Conservation (phyloP, 2,329 filamentous ascomycete genomes). For the Teratosphaeria epicoccoides region DNA sequence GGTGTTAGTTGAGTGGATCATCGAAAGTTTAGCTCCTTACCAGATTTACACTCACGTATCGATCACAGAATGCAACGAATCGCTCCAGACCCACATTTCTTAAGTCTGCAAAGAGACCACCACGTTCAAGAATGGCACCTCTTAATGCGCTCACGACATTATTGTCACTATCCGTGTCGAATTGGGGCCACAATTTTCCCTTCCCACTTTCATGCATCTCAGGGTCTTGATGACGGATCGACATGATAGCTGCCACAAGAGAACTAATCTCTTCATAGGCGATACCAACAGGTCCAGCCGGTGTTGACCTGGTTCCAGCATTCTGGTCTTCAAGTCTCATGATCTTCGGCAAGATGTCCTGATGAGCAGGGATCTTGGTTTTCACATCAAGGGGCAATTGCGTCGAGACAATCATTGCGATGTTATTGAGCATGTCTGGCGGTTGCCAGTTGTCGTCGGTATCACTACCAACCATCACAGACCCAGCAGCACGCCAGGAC, state of each 20-base stretch:
- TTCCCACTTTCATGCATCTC: not conserved
- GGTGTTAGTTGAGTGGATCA: not conserved
- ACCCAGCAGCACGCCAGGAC: not conserved
- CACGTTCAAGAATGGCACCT: not conserved
- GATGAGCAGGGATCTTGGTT: not conserved
- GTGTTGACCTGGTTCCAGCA: not conserved
- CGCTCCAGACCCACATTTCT: not conserved
- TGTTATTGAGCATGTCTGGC: not conserved
- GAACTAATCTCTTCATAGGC: not conserved
- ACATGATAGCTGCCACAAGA: not conserved
- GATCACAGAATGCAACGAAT: not conserved
- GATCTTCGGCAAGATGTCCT: not conserved
- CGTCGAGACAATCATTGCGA: not conserved
- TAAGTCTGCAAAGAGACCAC: not conserved
- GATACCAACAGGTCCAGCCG: not conserved
- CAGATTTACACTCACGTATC: not conserved
- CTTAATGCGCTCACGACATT: not conserved
- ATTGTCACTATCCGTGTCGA: not conserved
- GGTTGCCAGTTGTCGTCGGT: not conserved
- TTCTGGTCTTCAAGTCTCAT: not conserved
- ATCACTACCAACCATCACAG: no score
- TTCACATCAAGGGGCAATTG: not conserved
- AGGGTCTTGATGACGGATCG: not conserved
- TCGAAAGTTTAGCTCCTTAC: no score
- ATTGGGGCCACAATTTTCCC: not conserved